phyloP scores from a whole-genome alignment of 2,329 filamentous ascomycete genomes.

The Shiraia sp. region DNA sequence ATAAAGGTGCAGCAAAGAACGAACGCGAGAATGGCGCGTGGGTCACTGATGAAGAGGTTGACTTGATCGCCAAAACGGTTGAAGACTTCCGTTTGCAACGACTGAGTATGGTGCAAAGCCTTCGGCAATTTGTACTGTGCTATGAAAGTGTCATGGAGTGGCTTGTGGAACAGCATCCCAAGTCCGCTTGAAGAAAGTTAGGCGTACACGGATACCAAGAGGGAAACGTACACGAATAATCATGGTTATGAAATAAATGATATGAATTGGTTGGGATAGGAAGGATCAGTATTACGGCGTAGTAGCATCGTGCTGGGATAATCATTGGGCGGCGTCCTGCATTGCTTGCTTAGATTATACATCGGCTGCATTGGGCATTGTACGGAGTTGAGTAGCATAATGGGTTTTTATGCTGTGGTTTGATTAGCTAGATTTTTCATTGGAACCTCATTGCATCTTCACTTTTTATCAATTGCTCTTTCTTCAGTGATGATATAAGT shows the following conservation, averaged over 20 bases:
- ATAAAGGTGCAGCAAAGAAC: slow-evolving; percentile 21
- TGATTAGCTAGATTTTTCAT: too few relatives aligned
- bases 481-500: too few relatives aligned
- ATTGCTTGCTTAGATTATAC: slow-evolving; percentile 13
- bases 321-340: slow-evolving; percentile 17
- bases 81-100: slow-evolving; percentile 88
- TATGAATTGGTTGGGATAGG: slow-evolving; percentile 1
- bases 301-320: slow-evolving; percentile 6
- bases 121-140: slow-evolving; percentile 91
- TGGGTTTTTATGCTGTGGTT: too few relatives aligned
- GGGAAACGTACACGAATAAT: neutral
- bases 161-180: slow-evolving; percentile 59
- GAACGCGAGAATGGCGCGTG: slow-evolving; percentile 60
- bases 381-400: neutral
- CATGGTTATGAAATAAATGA: neutral
- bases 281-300: slow-evolving; percentile 6
- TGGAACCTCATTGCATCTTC: too few relatives aligned
- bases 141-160: slow-evolving; percentile 95
- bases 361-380: slow-evolving; percentile 4
- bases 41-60: slow-evolving; percentile 70
- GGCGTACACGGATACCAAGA: neutral
- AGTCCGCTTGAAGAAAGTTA: slow-evolving; percentile 27
- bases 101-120: slow-evolving; percentile 93
- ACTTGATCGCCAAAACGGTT: slow-evolving; percentile 84
- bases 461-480: too few relatives aligned